These are phyloP conservation scores for Fraxinus greggii DNA, from an alignment of 305 asterid species.

Conservation along the genomic window DNA sequence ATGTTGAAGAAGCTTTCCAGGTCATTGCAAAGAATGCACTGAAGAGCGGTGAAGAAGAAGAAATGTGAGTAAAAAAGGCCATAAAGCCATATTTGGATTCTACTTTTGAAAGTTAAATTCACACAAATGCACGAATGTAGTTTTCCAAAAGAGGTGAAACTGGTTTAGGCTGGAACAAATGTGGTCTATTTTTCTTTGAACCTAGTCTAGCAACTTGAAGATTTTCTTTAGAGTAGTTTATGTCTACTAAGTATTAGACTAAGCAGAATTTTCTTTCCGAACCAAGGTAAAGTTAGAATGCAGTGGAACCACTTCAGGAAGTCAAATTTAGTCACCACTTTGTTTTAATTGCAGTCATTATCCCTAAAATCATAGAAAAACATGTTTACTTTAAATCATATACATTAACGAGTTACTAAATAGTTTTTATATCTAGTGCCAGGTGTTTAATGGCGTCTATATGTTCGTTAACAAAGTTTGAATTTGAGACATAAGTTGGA, in stretches of 20 bases:
- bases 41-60: slow-evolving; percentile 55
- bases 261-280: neutral
- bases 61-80: slow-evolving; percentile 55
- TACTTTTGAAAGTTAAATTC: neutral
- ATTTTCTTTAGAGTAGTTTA: neutral
- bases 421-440: neutral
- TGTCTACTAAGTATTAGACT: neutral
- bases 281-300: neutral
- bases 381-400: neutral
- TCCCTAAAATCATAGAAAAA: neutral
- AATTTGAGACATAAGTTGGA: neutral
- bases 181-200: neutral
- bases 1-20: slow-evolving; percentile 88
- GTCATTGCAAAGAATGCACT: slow-evolving; percentile 64
- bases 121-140: neutral
- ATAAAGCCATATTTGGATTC: neutral
- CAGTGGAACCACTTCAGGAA: neutral
- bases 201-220: neutral
- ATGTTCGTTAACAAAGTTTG: neutral
- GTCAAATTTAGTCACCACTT: neutral
- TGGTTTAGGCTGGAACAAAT: neutral
- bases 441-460: neutral
- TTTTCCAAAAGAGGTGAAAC: neutral
- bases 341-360: neutral
- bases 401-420: neutral